phyloP scores from a whole-genome alignment of 257 asterid species.

The Lantana camara region DNA sequence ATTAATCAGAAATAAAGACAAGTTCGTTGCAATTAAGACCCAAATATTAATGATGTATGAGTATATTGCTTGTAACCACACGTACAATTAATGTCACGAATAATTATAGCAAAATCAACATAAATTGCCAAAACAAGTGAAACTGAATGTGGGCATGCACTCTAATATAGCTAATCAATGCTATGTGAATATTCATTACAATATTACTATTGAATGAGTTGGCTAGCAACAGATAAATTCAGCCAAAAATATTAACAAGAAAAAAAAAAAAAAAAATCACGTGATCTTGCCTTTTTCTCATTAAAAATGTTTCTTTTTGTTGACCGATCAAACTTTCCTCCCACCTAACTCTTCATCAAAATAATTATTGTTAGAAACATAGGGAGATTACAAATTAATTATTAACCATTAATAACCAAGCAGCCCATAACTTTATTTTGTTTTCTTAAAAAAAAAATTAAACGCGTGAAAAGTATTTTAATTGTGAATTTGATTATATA shows the following conservation, averaged over 20 bases:
- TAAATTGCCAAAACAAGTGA: slow-evolving; percentile 31
- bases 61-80: not conserved
- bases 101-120: slow-evolving; percentile 1
- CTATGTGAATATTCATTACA: slow-evolving; percentile 5
- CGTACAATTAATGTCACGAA: not conserved
- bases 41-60: not conserved
- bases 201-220: slow-evolving; percentile 6
- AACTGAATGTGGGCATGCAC: slow-evolving; percentile 26
- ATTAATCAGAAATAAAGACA: not conserved
- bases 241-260: no score
- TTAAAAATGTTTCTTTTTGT: slow-evolving; percentile 45
- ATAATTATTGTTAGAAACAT: slow-evolving; percentile 1
- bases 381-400: no score
- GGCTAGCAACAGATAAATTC: slow-evolving; percentile 12
- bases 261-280: slow-evolving; percentile 37
- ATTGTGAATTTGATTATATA: no score
- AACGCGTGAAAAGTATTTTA: no score
- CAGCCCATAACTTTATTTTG: no score
- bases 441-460: no score
- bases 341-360: slow-evolving; percentile 36
- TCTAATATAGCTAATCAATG: slow-evolving; percentile 24
- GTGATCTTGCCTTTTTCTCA: slow-evolving; percentile 40
- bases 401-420: no score
- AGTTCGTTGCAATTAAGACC: slow-evolving; percentile 1
- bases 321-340: slow-evolving; percentile 47